Percentiles rank a stretch among this genome's conserved stretches.
Evolutionary conservation across 495 filamentous ascomycete species (phyloP).

Genomic region (Echria macrotheca): DNA sequence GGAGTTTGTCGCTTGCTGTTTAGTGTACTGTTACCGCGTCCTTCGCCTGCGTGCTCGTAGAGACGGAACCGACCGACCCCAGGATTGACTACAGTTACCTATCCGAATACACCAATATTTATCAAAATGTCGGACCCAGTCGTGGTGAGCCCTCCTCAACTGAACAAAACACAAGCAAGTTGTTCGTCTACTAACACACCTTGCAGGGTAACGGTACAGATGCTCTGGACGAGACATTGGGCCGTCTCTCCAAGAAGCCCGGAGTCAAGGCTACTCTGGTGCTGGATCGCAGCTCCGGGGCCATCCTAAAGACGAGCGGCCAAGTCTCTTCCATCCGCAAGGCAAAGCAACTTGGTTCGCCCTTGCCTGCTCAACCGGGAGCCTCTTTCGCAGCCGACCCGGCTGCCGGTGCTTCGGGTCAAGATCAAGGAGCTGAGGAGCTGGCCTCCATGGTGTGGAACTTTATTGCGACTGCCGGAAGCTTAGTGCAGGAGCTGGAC

Average conservation of each 20-base stretch:
- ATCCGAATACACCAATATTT: no score
- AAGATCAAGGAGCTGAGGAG: conserved; percentile 47
- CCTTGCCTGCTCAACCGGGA: conserved; percentile 29
- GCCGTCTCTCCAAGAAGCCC: conserved; percentile 57
- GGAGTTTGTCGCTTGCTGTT: no score
- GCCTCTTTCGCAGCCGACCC: conserved; percentile 33
- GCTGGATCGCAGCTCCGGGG: conserved; percentile 53
- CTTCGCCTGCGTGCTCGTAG: no score
- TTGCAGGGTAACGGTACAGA: conserved; percentile 18
- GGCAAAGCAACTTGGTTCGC: conserved; percentile 25
- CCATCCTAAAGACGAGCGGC: conserved; percentile 58
- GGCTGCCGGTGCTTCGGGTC: conserved; percentile 13
- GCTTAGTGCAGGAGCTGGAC: conserved; percentile 54
- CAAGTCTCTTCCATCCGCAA: conserved; percentile 45
- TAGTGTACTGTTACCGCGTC: no score
- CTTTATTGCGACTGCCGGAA: conserved; percentile 51
- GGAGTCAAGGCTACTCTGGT: conserved; percentile 61
- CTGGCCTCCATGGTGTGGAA: conserved; percentile 57
- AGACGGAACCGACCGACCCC: no score
- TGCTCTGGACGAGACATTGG: conserved; percentile 46
- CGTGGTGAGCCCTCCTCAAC: conserved; percentile 12
- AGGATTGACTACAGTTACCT: no score
- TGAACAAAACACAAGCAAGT: not conserved
- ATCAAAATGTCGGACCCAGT: conserved; percentile 18
- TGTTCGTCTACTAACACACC: not conserved